Base-by-base conservation (phyloP, 352 stramenopile genomes). In the Globisporangium takayamanum region DNA sequence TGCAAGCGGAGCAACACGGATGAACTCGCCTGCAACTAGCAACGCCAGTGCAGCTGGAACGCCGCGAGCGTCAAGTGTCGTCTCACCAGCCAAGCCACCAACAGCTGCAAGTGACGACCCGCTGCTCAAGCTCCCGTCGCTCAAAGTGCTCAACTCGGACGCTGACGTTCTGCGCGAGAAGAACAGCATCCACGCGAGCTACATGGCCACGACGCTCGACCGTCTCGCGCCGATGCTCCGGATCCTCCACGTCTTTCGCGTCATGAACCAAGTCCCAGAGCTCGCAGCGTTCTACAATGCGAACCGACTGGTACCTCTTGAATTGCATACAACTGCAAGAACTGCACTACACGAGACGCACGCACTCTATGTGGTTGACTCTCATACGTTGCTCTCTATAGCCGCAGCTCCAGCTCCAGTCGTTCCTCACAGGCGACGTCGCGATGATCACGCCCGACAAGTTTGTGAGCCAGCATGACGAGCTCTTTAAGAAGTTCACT, bases 401-500 rank as follows among this genome's bases (percentile, higher is more conserved):
- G 81, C 80, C 83, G 28, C 80, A 92, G 28, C 73, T 92, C 1
- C 83, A 92, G 64, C 55, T 92, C 39, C 77, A 76, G 20, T 80
- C 83, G 11, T 90, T 92, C 67, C 50, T 92, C 8, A 77, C 64
- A 10, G 82, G 82, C 0, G 74, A 87, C 52, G 78, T 89, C 1
- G 80, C 78, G 4, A 82, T 73, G 48, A 87, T 92, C 44, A 89
- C 78, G 22, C 78, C 82, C 0, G 78, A 92, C 8, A 84, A 84
- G 44, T 92, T 92, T 53, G 77, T 89, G 11, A 56, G 63, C 0
- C 80, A 90, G 66, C 80, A 92, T 33, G 73, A 89, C n/a, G 79
- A 87, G n/a, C 66, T 92, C 0, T 88, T 90, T 57, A 85, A 85
- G 53, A 89, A 88, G 55, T 61, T 92, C 44, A 83, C 78, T 2